Conservation (phyloP, 2,329 filamentous ascomycete species). For the Trichothecium sympodiale region DNA sequence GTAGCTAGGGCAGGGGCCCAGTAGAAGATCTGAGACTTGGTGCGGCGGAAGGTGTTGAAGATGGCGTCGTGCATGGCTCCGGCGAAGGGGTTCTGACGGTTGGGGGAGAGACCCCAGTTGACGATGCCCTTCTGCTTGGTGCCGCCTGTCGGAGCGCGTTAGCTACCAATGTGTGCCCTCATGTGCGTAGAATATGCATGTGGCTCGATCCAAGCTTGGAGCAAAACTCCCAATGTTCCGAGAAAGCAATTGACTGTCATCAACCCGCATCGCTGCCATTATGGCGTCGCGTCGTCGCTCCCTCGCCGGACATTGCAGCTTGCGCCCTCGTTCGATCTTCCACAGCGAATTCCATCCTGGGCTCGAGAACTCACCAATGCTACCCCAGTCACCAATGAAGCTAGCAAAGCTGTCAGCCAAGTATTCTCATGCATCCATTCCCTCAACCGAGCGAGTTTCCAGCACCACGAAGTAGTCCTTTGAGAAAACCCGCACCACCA, state of each 20-base stretch:
- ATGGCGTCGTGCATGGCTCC: constrained; percentile 68
- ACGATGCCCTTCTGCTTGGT: constrained; percentile 53
- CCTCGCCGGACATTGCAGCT: not conserved
- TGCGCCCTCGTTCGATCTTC: not conserved
- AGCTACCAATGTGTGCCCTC: constrained; percentile 6
- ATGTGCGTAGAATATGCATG: not conserved
- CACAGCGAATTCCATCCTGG: not conserved
- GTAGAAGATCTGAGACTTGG: constrained; percentile 79
- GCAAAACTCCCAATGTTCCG: not conserved
- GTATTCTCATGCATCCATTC: not conserved
- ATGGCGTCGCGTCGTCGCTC: constrained; percentile 2
- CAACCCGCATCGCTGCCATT: not conserved
- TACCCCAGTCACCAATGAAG: constrained; percentile 65
- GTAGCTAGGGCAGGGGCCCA: constrained; percentile 67
- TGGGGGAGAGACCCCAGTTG: constrained; percentile 68
- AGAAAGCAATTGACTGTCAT: too few species aligned
- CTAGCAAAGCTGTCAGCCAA: constrained; percentile 31
- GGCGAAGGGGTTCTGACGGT: constrained; percentile 81
- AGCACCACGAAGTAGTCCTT: not conserved
- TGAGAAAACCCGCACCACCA: constrained; percentile 3
- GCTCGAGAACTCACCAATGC: constrained; percentile 50
- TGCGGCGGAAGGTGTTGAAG: constrained; percentile 92
- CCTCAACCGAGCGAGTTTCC: not conserved
- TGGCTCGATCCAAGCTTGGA: not conserved
- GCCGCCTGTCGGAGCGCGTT: constrained; percentile 29